Percentiles rank a stretch among this genome's conserved stretches.
phyloP scores from a whole-genome alignment of 106 monocot genomes.

The Gastrodia elata region DNA sequence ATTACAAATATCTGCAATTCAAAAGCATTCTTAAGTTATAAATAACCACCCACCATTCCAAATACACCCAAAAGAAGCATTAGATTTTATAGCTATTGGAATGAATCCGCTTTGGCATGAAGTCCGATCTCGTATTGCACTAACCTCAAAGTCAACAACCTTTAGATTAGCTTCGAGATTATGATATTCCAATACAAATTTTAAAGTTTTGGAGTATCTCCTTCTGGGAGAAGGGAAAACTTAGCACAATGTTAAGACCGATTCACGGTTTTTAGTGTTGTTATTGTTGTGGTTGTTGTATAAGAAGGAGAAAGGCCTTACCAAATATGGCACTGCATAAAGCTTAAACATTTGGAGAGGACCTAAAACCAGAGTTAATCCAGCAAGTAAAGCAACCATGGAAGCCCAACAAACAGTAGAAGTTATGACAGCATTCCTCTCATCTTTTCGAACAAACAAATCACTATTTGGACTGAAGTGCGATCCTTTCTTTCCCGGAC shows the following conservation, averaged over 20 bases:
- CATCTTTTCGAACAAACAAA: constrained; percentile 41
- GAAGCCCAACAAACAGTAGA: constrained; percentile 54
- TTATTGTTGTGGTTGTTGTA: too few species aligned
- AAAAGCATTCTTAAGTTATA: not conserved
- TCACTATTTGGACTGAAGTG: constrained; percentile 67
- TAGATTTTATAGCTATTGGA: not conserved
- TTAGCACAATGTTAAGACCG: too few species aligned
- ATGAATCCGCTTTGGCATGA: too few species aligned
- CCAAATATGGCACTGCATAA: constrained; percentile 56
- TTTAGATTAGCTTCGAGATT: too few species aligned
- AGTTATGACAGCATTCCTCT: constrained; percentile 45
- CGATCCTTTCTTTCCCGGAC: constrained; percentile 67
- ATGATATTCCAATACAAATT: too few species aligned
- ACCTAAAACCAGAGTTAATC: constrained; percentile 28
- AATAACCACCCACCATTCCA: not conserved
- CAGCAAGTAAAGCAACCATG: constrained; percentile 44
- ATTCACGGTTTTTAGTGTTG: too few species aligned
- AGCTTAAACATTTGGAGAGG: constrained; percentile 48
- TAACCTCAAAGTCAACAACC: too few species aligned
- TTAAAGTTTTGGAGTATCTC: too few species aligned
- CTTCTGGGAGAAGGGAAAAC: too few species aligned
- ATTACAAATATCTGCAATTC: constrained; percentile 31
- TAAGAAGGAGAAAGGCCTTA: constrained; percentile 12
- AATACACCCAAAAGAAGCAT: not conserved
- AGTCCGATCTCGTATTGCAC: too few species aligned